These are phyloP conservation scores for Ceratobasidium sp. DNA, from an alignment of 1,284 basidiomycete genomes.

Conservation along the genomic window DNA sequence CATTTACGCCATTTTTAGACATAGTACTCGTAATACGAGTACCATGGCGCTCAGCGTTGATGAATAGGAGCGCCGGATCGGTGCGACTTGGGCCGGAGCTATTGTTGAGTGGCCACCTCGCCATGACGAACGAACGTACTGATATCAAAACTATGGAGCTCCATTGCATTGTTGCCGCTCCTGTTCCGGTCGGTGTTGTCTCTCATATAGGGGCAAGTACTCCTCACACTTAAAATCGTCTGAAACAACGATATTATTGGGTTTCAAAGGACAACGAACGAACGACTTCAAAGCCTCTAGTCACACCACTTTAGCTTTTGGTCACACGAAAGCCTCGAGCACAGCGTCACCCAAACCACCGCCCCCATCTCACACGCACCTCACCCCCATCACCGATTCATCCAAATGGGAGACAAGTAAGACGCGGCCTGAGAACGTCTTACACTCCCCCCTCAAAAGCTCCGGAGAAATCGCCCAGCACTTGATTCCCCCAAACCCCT, in stretches of 20 bases:
- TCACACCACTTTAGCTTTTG: constrained; percentile 8
- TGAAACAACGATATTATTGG: constrained; percentile 15
- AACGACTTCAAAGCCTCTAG: background rate
- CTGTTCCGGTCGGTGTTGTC: constrained; percentile 19
- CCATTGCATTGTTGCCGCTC: constrained; percentile 13
- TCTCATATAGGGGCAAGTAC: constrained; percentile 11
- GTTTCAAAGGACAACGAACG: constrained; percentile 32
- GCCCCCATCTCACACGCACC: constrained; percentile 22
- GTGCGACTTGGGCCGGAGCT: constrained; percentile 5
- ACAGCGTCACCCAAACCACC: constrained; percentile 22
- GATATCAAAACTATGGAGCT: constrained; percentile 6
- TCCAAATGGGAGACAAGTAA: background rate
- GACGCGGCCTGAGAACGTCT: constrained; percentile 16
- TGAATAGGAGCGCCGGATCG: constrained; percentile 32
- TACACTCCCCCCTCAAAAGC: constrained; percentile 15
- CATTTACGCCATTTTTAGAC: background rate
- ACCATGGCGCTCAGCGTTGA: background rate
- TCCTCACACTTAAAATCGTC: background rate
- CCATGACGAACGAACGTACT: background rate
- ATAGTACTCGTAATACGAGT: background rate
- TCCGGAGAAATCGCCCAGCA: constrained; percentile 16
- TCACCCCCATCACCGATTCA: constrained; percentile 3
- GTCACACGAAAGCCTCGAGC: constrained; percentile 2
- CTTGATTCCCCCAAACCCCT: constrained; percentile 14
- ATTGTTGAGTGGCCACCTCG: constrained; percentile 10